Base-by-base conservation (phyloP, 345 rosid species). In the Boechera retrofracta region DNA sequence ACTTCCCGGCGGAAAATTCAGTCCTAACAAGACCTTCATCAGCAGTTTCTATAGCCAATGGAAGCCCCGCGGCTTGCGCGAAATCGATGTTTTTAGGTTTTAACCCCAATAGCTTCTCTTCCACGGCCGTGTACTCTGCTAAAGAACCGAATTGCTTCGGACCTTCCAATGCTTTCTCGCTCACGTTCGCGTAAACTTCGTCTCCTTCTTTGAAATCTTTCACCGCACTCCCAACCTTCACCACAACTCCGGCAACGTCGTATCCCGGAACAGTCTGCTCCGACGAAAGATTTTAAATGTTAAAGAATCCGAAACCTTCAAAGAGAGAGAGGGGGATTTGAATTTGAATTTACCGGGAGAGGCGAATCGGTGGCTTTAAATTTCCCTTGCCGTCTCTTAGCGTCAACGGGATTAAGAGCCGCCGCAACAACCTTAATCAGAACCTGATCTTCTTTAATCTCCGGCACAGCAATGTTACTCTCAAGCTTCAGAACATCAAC, bases 311-410 rank as follows among this genome's bases (percentile, higher is more conserved):
- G 2, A 42, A 51, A 35, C 12, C 39, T 18, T 47, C 42, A 57
- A 4, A 60, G 38, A 72, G 52, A 7, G n/a, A 26, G 10, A 7
- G 24, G 1, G 31, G 0, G 12, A 41, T 1, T 3, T 41, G 33
- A 5, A 33, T 2, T 31, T 63, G 49, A 2, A 41, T 9, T 63
- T 89, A 94, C 94, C 85, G 97, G 95, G 32, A 91, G 95, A 75
- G 87, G 91, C 59, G 92, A 91, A 83, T 94, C 98, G 1, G 97
- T 89, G 76, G 97, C 91, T 87, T 94, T 90, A 79, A 94, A 94
- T 64, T 92, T 94, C n/a, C 97, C 97, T 85, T 85, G 92, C 67
- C 93, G 84, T 71, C 97, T 77, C 74, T 92, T 92, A 7, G 78
- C 88, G 71, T 94, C 98, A 58, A 94, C 98, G 29, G 96, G 98